Evolutionary conservation across 345 rosid genomes (phyloP).

Genomic region (Eucalyptus regnans): DNA sequence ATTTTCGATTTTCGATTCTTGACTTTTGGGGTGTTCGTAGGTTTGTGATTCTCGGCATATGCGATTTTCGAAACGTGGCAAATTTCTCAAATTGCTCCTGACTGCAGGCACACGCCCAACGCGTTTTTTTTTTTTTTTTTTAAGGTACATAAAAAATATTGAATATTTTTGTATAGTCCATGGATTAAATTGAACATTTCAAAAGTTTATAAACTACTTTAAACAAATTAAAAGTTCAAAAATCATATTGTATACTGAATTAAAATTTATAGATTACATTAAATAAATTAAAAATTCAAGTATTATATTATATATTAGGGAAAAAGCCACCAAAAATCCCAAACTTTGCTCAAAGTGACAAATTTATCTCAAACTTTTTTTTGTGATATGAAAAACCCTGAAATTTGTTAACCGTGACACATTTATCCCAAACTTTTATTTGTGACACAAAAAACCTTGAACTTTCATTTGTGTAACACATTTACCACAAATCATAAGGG

Average conservation of each 20-base stretch:
- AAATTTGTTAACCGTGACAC: no score
- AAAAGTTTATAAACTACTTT: accelerated
- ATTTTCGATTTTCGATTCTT: no score
- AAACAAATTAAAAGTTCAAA: accelerated
- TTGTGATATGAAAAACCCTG: no score
- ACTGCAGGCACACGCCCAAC: background rate
- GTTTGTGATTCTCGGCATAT: background rate
- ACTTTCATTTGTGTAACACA: no score
- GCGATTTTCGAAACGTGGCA: background rate
- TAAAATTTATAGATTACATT: accelerated
- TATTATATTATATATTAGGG: accelerated
- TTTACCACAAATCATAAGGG: no score
- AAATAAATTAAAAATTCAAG: accelerated
- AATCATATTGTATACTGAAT: accelerated
- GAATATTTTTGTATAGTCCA: accelerated
- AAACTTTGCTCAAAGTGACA: no score
- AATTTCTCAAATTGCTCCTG: background rate
- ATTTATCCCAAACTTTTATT: no score
- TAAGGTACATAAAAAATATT: background rate
- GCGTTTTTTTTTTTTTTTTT: background rate
- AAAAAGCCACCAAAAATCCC: no score
- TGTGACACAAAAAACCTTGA: no score
- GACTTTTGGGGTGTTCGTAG: background rate
- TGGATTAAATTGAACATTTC: accelerated
- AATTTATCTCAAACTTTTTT: no score